Conservation (phyloP, 371 early-diverging fungal genomes). For the Actinomortierella wolfii region DNA sequence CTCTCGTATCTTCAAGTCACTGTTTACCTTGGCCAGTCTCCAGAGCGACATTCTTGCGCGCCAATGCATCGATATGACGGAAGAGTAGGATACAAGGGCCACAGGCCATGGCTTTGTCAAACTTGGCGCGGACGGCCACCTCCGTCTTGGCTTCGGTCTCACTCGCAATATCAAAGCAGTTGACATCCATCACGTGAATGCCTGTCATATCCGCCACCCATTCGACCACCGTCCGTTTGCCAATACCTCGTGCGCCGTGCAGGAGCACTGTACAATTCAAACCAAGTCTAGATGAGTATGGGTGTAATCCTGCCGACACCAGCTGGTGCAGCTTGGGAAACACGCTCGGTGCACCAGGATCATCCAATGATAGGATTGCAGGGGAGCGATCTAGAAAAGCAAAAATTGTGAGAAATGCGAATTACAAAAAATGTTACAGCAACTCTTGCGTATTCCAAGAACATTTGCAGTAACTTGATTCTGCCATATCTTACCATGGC, state of each 20-base stretch:
- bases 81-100: constrained; percentile 84
- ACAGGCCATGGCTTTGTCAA: constrained; percentile 77
- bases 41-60: constrained; percentile 66
- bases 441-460: no score
- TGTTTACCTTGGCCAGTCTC: constrained; percentile 76
- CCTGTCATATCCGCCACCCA: constrained; percentile 75
- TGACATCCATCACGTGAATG: constrained; percentile 73
- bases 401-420: no score
- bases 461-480: no score
- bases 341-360: constrained; percentile 38
- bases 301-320: constrained; percentile 75
- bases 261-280: constrained; percentile 76
- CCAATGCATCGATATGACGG: constrained; percentile 80
- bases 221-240: constrained; percentile 73
- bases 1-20: no score
- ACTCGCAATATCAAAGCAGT: constrained; percentile 75
- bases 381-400: constrained; percentile 20
- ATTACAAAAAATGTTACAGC: no score
- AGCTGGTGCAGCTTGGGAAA: constrained; percentile 55
- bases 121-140: constrained; percentile 69
- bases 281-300: constrained; percentile 67
- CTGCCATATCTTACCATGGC: no score
- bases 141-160: constrained; percentile 84
- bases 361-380: constrained; percentile 29
- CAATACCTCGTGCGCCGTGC: constrained; percentile 86